Evolutionary conservation across 2,329 filamentous ascomycete species (phyloP).

Genomic region (Tolypocladium amazonense): DNA sequence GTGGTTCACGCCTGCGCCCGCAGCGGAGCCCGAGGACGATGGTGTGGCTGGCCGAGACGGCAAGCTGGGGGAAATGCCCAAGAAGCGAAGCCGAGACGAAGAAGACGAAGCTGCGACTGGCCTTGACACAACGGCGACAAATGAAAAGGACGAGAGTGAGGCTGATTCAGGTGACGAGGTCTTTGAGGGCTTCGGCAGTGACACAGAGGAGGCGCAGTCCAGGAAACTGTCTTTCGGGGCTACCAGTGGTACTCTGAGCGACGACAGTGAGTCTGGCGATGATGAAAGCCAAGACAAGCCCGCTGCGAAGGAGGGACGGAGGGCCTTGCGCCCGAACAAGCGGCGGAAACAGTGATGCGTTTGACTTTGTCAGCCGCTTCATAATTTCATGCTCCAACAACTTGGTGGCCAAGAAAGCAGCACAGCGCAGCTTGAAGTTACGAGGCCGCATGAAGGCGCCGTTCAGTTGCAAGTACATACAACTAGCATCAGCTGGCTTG

Average conservation of each 20-base stretch:
- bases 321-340: slow-evolving; percentile 10
- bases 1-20: slow-evolving; percentile 83
- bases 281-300: slow-evolving; percentile 12
- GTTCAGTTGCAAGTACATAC: not conserved
- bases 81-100: slow-evolving; percentile 61
- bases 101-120: slow-evolving; percentile 39
- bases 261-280: slow-evolving; percentile 21
- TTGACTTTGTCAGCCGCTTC: slow-evolving; percentile 3
- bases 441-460: not conserved
- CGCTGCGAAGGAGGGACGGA: not conserved
- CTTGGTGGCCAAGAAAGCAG: not conserved
- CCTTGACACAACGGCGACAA: slow-evolving; percentile 21
- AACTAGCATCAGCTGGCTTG: not conserved
- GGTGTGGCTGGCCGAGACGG: slow-evolving; percentile 63
- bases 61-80: slow-evolving; percentile 74
- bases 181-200: slow-evolving; percentile 26
- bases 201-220: slow-evolving; percentile 20
- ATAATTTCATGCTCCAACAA: slow-evolving; percentile 7
- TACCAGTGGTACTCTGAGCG: slow-evolving; percentile 20
- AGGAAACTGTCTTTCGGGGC: slow-evolving; percentile 20
- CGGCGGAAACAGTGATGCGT: slow-evolving; percentile 13
- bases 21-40: slow-evolving; percentile 37
- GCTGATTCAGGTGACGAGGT: slow-evolving; percentile 25
- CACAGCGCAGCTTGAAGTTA: not conserved
- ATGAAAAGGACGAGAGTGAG: slow-evolving; percentile 18